Evolutionary conservation across 2,329 filamentous ascomycete species (phyloP), one percentile per base, ranked within the genome.

Genomic region (Aspergillus sp.): DNA sequence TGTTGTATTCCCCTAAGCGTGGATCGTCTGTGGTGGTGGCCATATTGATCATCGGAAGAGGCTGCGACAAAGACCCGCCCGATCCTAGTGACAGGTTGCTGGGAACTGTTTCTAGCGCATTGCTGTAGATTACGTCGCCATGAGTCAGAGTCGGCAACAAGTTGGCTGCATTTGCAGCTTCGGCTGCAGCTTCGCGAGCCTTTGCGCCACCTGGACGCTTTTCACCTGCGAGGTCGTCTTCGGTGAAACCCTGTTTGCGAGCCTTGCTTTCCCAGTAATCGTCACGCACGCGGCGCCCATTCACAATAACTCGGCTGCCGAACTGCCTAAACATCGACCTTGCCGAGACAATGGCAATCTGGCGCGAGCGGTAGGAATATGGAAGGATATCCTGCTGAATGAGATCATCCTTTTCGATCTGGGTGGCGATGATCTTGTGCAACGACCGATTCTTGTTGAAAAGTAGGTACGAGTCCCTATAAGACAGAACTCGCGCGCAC

Each of bases 181-280:
- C 89, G 53, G 89, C 86, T 17, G 88, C 88, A 44, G 90, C 89
- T 77, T 96, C 91, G 69, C 93, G 84, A 60, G 90, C 90, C 78
- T 96, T 96, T 58, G 91, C 87, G 40, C 90, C 93, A 54, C 95
- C 95, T 6, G 95, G 95, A 63, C 95, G 84, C 80, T 99, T 98
- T 77, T 99, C 95, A 41, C 95, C 95, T 4, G 95, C 95, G 51
- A 93, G 83, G 74, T 99, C 95, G 62, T 96, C 92, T 73, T 99
- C 95, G 1, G 95, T 99, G 72, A 99, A 99, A 11, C 95, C 95
- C 76, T 99, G 95, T 77, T 98, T 99, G 48, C 90, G 85, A 7
- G 95, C 95, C 77, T 98, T 98, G 70, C 89, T 90, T 75, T 98
- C 95, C 95, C 95, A 99, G 76, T 99, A 99, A 73, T 99, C 95